Evolutionary conservation across 2,329 filamentous ascomycete species (phyloP).

Genomic region (Chaetomium sp.): DNA sequence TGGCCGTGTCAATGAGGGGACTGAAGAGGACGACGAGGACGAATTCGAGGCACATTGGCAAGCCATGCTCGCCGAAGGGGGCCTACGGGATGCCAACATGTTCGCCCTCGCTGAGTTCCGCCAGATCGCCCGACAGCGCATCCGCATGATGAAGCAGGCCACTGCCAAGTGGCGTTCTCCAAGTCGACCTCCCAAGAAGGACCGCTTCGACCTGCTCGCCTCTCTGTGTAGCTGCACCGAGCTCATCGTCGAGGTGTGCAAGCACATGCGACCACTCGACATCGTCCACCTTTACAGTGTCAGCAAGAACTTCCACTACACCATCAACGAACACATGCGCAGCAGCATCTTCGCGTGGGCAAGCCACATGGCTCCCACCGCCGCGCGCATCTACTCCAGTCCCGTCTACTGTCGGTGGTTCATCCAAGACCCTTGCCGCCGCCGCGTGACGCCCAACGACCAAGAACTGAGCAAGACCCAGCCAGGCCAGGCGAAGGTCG

Average conservation of each 20-base stretch:
- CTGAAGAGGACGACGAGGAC: conserved; percentile 2
- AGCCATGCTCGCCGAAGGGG: conserved; percentile 14
- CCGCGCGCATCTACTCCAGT: conserved; percentile 62
- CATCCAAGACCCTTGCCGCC: conserved; percentile 60
- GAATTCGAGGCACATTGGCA: conserved; percentile 26
- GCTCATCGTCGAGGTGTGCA: conserved; percentile 57
- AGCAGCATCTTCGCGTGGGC: conserved; percentile 61
- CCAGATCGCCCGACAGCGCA: conserved; percentile 26
- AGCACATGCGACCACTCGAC: conserved; percentile 56
- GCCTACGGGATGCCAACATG: conserved; percentile 16
- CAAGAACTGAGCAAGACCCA: conserved; percentile 24
- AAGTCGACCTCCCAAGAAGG: conserved; percentile 1
- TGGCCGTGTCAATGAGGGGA: background rate
- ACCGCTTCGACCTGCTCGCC: conserved; percentile 48
- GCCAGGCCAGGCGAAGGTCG: conserved; percentile 12
- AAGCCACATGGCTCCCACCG: conserved; percentile 54
- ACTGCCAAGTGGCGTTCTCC: conserved; percentile 21
- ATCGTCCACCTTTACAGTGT: conserved; percentile 67
- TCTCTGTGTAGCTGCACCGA: conserved; percentile 51
- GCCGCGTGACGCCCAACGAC: conserved; percentile 42
- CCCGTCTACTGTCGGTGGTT: conserved; percentile 59
- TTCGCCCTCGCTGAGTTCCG: conserved; percentile 23
- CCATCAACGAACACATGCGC: conserved; percentile 61
- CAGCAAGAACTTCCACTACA: conserved; percentile 62
- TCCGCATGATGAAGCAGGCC: conserved; percentile 20